These are phyloP conservation scores for Obelidium mucronatum DNA, from an alignment of 192 early-diverging fungal genomes.

Conservation along the genomic window DNA sequence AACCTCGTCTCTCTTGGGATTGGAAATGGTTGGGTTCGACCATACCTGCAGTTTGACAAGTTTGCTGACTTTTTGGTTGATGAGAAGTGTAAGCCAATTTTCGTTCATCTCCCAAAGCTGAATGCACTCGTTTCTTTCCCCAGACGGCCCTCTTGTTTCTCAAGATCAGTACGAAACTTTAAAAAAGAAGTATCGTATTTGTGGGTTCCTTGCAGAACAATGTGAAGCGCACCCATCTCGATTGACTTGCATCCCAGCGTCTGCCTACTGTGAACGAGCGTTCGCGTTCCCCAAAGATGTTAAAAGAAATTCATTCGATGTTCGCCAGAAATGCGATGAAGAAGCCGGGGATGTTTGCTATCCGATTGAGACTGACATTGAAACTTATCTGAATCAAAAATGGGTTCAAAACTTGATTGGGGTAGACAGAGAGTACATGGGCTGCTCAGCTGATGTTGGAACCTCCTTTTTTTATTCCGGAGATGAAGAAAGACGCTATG, in stretches of 20 bases:
- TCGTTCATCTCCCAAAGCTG: not conserved
- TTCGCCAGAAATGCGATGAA: conserved; percentile 56
- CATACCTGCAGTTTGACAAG: conserved; percentile 86
- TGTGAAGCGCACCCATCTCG: conserved; percentile 40
- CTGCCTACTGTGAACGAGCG: conserved; percentile 78
- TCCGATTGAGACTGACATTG: conserved; percentile 47
- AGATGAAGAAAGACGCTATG: conserved; percentile 56
- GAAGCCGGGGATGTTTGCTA: conserved; percentile 79
- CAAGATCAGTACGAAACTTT: not conserved
- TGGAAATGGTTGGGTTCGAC: conserved; percentile 88
- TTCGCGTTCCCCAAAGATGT: conserved; percentile 73
- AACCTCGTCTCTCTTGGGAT: conserved; percentile 61
- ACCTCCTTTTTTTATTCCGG: conserved; percentile 48
- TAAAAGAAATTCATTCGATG: conserved; percentile 86
- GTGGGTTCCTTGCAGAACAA: conserved; percentile 5
- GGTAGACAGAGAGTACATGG: conserved; percentile 50
- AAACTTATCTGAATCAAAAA: conserved; percentile 54
- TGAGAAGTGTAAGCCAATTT: not conserved
- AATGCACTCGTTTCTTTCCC: not conserved
- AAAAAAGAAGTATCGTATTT: conserved; percentile 19
- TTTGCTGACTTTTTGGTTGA: conserved; percentile 66
- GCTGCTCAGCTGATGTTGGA: conserved; percentile 62
- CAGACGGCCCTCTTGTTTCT: conserved; percentile 48
- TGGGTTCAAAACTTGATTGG: conserved; percentile 63
- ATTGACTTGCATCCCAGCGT: conserved; percentile 79